Percentiles rank a stretch among this genome's conserved stretches.
Conservation (phyloP, 2,329 filamentous ascomycete species). For the Penicillium sp. region DNA sequence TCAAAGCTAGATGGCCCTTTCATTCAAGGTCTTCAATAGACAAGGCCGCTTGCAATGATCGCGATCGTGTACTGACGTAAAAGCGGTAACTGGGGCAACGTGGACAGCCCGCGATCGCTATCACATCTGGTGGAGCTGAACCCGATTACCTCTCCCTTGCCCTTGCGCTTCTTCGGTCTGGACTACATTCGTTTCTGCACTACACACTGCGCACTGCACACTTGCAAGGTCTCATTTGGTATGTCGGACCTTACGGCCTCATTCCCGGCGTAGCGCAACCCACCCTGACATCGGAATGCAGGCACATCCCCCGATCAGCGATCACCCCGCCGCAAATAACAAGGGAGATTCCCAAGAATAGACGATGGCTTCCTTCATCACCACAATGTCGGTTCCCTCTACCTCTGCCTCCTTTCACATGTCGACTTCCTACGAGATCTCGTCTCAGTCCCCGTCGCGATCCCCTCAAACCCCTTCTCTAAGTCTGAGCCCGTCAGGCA, state of each 20-base stretch:
- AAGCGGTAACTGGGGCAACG: slow-evolving; percentile 18
- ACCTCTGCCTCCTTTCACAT: slow-evolving; percentile 33
- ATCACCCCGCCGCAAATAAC: slow-evolving; percentile 15
- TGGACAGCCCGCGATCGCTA: slow-evolving; percentile 5
- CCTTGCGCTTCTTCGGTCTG: neutral
- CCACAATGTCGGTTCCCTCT: slow-evolving; percentile 68
- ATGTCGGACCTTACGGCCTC: slow-evolving; percentile 2
- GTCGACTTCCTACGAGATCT: slow-evolving; percentile 28
- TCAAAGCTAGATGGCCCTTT: too few relatives aligned
- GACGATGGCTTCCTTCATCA: slow-evolving; percentile 73
- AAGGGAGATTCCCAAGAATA: slow-evolving; percentile 12
- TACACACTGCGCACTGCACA: neutral
- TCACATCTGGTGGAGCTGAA: slow-evolving; percentile 9
- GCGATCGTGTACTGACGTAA: neutral
- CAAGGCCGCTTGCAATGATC: neutral
- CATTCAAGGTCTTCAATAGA: too few relatives aligned
- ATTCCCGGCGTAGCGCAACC: neutral
- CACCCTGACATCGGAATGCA: slow-evolving; percentile 26
- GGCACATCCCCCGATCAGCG: slow-evolving; percentile 22
- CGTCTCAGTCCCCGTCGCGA: slow-evolving; percentile 15
- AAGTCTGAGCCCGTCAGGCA: slow-evolving; percentile 25
- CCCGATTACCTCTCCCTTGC: slow-evolving; percentile 10
- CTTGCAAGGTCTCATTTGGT: neutral
- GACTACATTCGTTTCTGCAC: neutral
- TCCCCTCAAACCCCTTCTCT: slow-evolving; percentile 14